A percentile compares a stretch with the other conserved stretches of the same genome.
phyloP scores from a whole-genome alignment of 495 filamentous ascomycete species.

The Penicillium roqueforti region DNA sequence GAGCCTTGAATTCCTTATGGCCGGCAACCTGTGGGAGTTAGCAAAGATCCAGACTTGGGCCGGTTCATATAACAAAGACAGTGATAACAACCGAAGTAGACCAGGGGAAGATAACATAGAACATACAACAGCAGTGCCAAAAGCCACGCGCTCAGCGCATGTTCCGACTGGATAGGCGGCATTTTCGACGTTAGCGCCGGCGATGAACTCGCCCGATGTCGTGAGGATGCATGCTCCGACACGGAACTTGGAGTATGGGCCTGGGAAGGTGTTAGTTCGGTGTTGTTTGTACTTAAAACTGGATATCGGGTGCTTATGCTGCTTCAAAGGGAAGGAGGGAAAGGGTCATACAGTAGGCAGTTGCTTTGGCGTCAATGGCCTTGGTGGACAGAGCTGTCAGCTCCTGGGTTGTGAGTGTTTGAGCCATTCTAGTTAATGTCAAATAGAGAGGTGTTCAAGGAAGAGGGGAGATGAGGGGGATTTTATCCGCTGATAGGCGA shows the following conservation, averaged over 20 bases:
- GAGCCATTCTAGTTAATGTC: neutral
- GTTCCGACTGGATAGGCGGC: conserved; percentile 87
- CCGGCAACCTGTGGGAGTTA: conserved; percentile 50
- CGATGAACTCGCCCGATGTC: conserved; percentile 53
- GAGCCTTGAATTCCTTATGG: conserved; percentile 66
- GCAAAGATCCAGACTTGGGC: neutral
- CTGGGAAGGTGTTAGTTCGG: conserved; percentile 31
- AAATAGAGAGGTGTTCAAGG: neutral
- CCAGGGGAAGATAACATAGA: neutral
- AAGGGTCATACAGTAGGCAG: conserved; percentile 64
- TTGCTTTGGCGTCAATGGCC: conserved; percentile 60
- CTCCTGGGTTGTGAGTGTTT: conserved; percentile 39
- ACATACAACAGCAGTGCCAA: conserved; percentile 72
- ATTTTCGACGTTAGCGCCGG: conserved; percentile 92
- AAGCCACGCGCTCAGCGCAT: conserved; percentile 86
- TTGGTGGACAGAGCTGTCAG: conserved; percentile 56
- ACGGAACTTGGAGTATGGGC: conserved; percentile 89
- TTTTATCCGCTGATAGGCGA: neutral
- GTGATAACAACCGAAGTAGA: neutral
- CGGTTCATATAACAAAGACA: neutral
- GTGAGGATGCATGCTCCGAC: conserved; percentile 82
- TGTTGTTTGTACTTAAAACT: neutral
- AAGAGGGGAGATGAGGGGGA: neutral
- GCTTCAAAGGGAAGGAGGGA: too few relatives aligned
- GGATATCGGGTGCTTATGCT: neutral